Base-by-base conservation (phyloP, 2,329 filamentous ascomycete species). In the Aureobasidium musti region DNA sequence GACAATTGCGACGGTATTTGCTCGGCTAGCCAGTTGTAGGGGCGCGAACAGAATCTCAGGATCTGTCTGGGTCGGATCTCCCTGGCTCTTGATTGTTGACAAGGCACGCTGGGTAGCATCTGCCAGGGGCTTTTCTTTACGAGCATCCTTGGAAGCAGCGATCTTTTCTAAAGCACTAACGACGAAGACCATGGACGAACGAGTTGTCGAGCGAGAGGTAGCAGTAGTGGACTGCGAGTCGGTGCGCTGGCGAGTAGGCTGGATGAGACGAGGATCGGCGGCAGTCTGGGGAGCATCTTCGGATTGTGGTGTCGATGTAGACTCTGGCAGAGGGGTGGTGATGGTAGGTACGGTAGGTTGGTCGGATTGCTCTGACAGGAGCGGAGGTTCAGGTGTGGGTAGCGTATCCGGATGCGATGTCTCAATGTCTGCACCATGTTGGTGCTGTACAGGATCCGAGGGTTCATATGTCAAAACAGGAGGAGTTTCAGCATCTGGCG, bases 171-270 rank as follows among this genome's bases (percentile, higher is more conserved):
- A 82, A 45, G 95, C 94, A 74, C 91, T 93, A 74, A 96, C 89
- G 74, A 99, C 92, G 77, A 99, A 99, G 74, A 97, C 93, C 74
- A 96, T 89, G 72, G 95, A 98, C 84, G 90, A 96, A 82, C 96
- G 90, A 72, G 87, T 89, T 17, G 74, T 73, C 74, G 82, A 81
- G 52, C 82, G 79, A 37, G 78, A 78, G 43, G 82, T 81, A 3
- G 81, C 79, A 23, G 82, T 83, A 2, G 86, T 87, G 21, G 86
- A 87, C 69, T 84, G 81, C 35, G 86, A 88, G 75, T 87, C 86
- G 19, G 86, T 87, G 67, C 86, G 81, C 66, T 79, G 72, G 66
- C 84, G 81, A 26, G n/a, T 60, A 26, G 49, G 37, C 37, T 54
- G 49, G 50, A 54, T 47, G 19, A 56, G 28, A 33, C 61, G 61